Conservation (phyloP, 345 rosid genomes). For the Pugionium dolabratum region DNA sequence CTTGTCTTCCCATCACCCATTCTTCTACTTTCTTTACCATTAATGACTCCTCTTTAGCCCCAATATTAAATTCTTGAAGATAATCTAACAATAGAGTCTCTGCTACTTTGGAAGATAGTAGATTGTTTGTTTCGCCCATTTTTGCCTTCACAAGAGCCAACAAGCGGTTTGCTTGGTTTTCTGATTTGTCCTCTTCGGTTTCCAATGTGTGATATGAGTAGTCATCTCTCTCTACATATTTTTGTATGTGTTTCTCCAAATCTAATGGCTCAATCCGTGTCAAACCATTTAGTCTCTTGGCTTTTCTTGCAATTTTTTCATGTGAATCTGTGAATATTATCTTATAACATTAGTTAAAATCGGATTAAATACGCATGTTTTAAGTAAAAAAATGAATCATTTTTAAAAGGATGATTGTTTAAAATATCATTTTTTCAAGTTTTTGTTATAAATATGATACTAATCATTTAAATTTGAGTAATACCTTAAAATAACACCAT, state of each 20-base stretch:
- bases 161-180: slow-evolving; percentile 29
- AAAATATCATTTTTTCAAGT: no score
- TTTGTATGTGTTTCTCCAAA: slow-evolving; percentile 61
- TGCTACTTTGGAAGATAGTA: slow-evolving; percentile 12
- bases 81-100: slow-evolving; percentile 53
- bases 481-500: no score
- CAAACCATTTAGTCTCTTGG: slow-evolving; percentile 42
- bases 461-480: no score
- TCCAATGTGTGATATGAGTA: background rate
- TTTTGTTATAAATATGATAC: no score
- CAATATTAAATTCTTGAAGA: slow-evolving; percentile 47
- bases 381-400: no score
- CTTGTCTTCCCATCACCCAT: slow-evolving; percentile 56
- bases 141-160: slow-evolving; percentile 28
- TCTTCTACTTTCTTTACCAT: slow-evolving; percentile 49
- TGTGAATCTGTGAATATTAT: slow-evolving; percentile 44
- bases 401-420: no score
- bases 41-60: slow-evolving; percentile 28
- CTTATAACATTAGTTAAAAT: no score
- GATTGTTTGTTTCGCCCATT: slow-evolving; percentile 20
- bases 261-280: slow-evolving; percentile 58
- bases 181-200: slow-evolving; percentile 21
- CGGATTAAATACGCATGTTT: no score
- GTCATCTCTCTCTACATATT: background rate
- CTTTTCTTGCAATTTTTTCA: slow-evolving; percentile 46